Base-by-base conservation (phyloP, 495 filamentous ascomycete species). In the Aspergillus incahuasiensis region DNA sequence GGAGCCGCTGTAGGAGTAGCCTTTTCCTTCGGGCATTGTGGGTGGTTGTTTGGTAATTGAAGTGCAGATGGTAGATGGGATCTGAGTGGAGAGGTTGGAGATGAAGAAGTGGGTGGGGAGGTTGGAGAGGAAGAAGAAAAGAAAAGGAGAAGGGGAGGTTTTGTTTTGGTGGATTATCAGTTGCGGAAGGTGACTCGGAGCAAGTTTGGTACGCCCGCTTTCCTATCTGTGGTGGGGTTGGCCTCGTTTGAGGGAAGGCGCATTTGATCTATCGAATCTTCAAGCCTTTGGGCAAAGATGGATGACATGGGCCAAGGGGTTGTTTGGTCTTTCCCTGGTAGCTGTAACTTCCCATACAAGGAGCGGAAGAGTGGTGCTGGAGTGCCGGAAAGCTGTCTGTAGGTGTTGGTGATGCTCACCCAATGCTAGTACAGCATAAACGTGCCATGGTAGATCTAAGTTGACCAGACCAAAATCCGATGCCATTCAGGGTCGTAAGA, bases 1-100 rank as follows among this genome's bases (percentile, higher is more conserved):
- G 48, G 73, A 77, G 61, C 72, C 56, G 22, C 55, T 77, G 47
- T 63, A 62, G 47, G 59, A 53, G 60, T 73, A 79, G 5, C 65
- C 65, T 16, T 73, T 59, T 54, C 15, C 38, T 52, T 57, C 43
- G 32, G 70, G 62, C 67, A 70, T 73, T 50, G 19, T 52, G 19
- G 42, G 42, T 46, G 43, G 22, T 28, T 28, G 25, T 28, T 28
- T 28, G 13, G 8, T n/a, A 5, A 16, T 40, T 1, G 38, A 1
- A 9, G 13, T 40, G n/a, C n/a, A n/a, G n/a, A n/a, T 40, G 4
- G 13, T 6, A n/a, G 5, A 5, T 16, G 5, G 3, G 38, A 40
- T 16, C 18, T 4, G 34, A 3, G 13, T 35, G 32, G 4, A 40
- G 38, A 6, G 13, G 38, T 18, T 40, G 38, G 38, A 40, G 38